phyloP scores from a whole-genome alignment of 192 early-diverging fungal species.

The Mortierella antarctica region DNA sequence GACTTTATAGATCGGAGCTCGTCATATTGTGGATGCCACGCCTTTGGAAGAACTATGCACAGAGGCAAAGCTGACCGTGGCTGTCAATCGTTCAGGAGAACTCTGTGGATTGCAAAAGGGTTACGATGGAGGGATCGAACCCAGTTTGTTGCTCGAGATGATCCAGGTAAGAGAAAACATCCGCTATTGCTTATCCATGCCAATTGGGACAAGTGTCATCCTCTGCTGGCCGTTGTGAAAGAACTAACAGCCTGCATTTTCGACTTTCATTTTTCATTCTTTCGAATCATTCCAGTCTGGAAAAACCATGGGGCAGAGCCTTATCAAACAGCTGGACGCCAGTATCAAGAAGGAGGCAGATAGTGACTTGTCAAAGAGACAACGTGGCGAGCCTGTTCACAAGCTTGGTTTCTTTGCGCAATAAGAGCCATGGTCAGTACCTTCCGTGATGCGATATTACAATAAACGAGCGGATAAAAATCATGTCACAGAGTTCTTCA shows the following conservation, averaged over 20 bases:
- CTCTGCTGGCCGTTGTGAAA: conserved; percentile 18
- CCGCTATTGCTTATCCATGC: too few relatives aligned
- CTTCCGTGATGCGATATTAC: background rate
- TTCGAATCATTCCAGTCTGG: conserved; percentile 42
- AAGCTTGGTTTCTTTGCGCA: conserved; percentile 71
- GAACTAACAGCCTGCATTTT: conserved; percentile 2
- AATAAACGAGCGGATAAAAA: too few relatives aligned
- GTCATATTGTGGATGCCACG: conserved; percentile 89
- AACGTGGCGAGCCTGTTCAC: conserved; percentile 53
- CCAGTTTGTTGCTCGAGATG: conserved; percentile 83
- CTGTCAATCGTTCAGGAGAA: conserved; percentile 82
- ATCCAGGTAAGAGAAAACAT: conserved; percentile 63
- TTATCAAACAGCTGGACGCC: conserved; percentile 61
- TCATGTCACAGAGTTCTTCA: too few relatives aligned
- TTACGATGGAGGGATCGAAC: conserved; percentile 78
- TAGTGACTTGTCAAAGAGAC: conserved; percentile 54
- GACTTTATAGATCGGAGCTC: conserved; percentile 74
- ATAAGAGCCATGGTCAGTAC: conserved; percentile 1
- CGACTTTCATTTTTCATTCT: conserved; percentile 1
- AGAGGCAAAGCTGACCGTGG: conserved; percentile 80
- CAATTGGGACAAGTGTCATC: background rate
- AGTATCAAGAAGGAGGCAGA: conserved; percentile 61
- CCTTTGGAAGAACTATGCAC: conserved; percentile 91
- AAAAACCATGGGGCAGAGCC: conserved; percentile 56
- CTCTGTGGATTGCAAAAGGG: conserved; percentile 92